These are phyloP conservation scores for Periconia digitata DNA, from an alignment of 2,329 filamentous ascomycete species.

Conservation along the genomic window DNA sequence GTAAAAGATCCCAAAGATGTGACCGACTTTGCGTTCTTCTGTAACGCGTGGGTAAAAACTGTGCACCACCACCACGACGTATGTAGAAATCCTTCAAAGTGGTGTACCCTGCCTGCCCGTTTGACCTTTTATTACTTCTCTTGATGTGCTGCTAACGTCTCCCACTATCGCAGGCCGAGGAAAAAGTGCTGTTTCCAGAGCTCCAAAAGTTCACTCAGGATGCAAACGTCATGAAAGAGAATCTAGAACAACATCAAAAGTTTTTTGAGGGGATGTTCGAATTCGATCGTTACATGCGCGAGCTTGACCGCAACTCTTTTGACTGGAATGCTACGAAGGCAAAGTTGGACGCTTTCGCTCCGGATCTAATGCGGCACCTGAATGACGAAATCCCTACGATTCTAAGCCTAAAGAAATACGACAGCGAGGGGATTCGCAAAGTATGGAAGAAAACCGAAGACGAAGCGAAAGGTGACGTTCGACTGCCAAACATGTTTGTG, in stretches of 20 bases:
- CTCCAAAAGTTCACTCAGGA: conserved; percentile 33
- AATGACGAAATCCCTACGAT: conserved; percentile 23
- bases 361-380: conserved; percentile 16
- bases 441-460: neutral
- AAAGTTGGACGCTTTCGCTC: conserved; percentile 20
- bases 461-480: conserved; percentile 1
- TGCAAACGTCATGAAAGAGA: conserved; percentile 34
- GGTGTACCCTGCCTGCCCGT: neutral
- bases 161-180: conserved; percentile 22
- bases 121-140: neutral
- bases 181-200: conserved; percentile 39
- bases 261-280: conserved; percentile 31
- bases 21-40: conserved; percentile 32
- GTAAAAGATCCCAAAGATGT: conserved; percentile 20
- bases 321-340: conserved; percentile 10
- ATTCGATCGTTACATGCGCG: conserved; percentile 2
- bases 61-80: conserved; percentile 41
- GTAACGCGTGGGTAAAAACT: conserved; percentile 35
- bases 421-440: conserved; percentile 5
- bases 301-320: conserved; percentile 7
- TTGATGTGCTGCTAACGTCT: neutral
- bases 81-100: neutral
- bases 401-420: conserved; percentile 15
- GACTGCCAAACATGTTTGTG: conserved; percentile 12
- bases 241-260: conserved; percentile 38